phyloP scores from a whole-genome alignment of 2,329 filamentous ascomycete genomes.

The Aplosporella prunicola region DNA sequence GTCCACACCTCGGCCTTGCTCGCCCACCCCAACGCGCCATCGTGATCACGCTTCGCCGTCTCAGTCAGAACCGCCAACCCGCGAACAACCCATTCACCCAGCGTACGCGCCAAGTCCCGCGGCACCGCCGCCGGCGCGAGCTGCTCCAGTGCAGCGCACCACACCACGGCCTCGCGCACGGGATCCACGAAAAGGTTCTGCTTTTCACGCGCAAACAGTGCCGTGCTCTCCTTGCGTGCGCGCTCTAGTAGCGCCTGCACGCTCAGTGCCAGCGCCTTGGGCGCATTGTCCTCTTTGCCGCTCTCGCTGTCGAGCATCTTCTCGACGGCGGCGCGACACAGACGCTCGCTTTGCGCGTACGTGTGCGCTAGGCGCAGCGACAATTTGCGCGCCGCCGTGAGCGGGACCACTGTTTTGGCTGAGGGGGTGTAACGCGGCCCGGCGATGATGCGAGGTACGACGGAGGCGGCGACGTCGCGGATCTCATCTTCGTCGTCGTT shows the following conservation, averaged over 20 bases:
- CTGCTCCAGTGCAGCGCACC: slow-evolving; percentile 46
- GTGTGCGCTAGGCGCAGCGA: slow-evolving; percentile 23
- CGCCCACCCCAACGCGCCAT: slow-evolving; percentile 64
- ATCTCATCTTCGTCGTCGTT: slow-evolving; percentile 92
- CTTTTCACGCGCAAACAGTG: slow-evolving; percentile 79
- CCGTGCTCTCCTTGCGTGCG: slow-evolving; percentile 43
- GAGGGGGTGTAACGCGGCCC: slow-evolving; percentile 6
- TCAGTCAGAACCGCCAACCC: slow-evolving; percentile 40
- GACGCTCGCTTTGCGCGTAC: slow-evolving; percentile 24
- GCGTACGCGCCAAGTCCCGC: slow-evolving; percentile 14
- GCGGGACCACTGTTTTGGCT: slow-evolving; percentile 5
- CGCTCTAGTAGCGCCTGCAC: slow-evolving; percentile 19
- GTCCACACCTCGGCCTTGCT: slow-evolving; percentile 59
- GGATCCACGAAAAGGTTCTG: slow-evolving; percentile 92
- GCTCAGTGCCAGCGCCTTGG: slow-evolving; percentile 19
- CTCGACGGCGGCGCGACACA: slow-evolving; percentile 28
- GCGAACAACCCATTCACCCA: slow-evolving; percentile 39
- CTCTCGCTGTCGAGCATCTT: not conserved
- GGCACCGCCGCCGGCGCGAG: slow-evolving; percentile 20
- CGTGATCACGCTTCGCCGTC: slow-evolving; percentile 31
- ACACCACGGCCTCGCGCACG: slow-evolving; percentile 61
- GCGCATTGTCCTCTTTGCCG: not conserved
- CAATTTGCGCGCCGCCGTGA: not conserved
- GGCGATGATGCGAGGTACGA: slow-evolving; percentile 40
- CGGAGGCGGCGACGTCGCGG: slow-evolving; percentile 52